Base-by-base conservation (phyloP, 139 green algal species). In the Dunaliella primolecta region DNA sequence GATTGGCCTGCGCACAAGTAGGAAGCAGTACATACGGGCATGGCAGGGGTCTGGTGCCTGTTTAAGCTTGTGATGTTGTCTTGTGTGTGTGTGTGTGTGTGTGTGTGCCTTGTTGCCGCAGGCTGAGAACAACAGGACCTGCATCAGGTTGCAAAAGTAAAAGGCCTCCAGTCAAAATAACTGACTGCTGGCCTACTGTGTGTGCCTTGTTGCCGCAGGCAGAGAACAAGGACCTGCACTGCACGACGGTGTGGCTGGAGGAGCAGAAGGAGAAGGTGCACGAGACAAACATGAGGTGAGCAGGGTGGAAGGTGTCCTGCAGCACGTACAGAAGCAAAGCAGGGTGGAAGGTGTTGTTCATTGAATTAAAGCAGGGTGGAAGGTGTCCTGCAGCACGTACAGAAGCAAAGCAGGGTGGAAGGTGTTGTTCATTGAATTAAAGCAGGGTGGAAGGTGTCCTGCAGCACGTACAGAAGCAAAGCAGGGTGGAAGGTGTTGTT, bases 121-220 rank as follows among this genome's bases (percentile, higher is more conserved):
- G 78, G 78, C 78, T 36, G 78, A 83, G 25, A 83, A 83, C 78
- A 36, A n/a, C n/a, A 32, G 1, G 38, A 83, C 78, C 78, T 83
- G 24, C 37, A 74, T n/a, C n/a, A n/a, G n/a, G n/a, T n/a, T n/a
- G n/a, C n/a, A n/a, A n/a, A n/a, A n/a, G n/a, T n/a, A n/a, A n/a
- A n/a, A n/a, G n/a, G n/a, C n/a, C n/a, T n/a, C n/a, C n/a, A n/a
- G n/a, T n/a, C n/a, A n/a, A n/a, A n/a, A n/a, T n/a, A n/a, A n/a
- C n/a, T n/a, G n/a, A n/a, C n/a, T n/a, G n/a, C n/a, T n/a, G n/a
- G n/a, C n/a, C n/a, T n/a, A n/a, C n/a, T n/a, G n/a, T n/a, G n/a
- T n/a, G n/a, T n/a, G n/a, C n/a, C n/a, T n/a, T n/a, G n/a, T n/a
- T n/a, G n/a, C n/a, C 31, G 37, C 78, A 83, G 78, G 78, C 78